Conservation (phyloP, 2,329 filamentous ascomycete genomes). For the Fusarium verrucosum region DNA sequence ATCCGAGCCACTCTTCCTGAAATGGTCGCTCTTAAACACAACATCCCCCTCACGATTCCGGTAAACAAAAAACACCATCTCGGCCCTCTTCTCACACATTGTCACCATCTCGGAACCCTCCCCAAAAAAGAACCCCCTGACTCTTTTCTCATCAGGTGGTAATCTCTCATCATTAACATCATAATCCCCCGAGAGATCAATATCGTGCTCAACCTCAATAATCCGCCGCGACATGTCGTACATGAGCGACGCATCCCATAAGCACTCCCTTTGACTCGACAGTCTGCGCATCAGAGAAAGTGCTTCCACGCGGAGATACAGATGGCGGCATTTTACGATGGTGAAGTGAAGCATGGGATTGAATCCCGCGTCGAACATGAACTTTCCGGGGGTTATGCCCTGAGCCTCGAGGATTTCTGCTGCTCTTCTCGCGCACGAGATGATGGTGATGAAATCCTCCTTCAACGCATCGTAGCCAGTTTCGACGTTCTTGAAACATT, state of each 20-base stretch:
- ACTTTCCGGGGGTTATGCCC: constrained; percentile 35
- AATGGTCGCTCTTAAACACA: background rate
- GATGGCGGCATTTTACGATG: constrained; percentile 52
- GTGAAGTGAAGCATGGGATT: constrained; percentile 52
- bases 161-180: background rate
- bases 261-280: constrained; percentile 46
- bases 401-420: background rate
- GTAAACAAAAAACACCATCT: background rate
- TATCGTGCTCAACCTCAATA: constrained; percentile 53
- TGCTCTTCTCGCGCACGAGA: constrained; percentile 40
- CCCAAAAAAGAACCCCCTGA: constrained; percentile 31
- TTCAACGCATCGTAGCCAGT: constrained; percentile 48
- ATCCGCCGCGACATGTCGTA: constrained; percentile 46
- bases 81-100: background rate
- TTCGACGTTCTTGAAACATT: constrained; percentile 46
- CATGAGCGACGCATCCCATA: constrained; percentile 51
- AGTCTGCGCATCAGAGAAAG: constrained; percentile 47
- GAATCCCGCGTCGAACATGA: constrained; percentile 55
- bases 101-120: background rate
- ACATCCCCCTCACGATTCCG: background rate
- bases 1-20: background rate
- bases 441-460: constrained; percentile 45
- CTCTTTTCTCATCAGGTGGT: constrained; percentile 29
- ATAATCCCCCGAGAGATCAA: constrained; percentile 39
- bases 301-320: constrained; percentile 48